Evolutionary conservation across 257 asterid genomes (phyloP).

Genomic region (Hygrophila difformis): DNA sequence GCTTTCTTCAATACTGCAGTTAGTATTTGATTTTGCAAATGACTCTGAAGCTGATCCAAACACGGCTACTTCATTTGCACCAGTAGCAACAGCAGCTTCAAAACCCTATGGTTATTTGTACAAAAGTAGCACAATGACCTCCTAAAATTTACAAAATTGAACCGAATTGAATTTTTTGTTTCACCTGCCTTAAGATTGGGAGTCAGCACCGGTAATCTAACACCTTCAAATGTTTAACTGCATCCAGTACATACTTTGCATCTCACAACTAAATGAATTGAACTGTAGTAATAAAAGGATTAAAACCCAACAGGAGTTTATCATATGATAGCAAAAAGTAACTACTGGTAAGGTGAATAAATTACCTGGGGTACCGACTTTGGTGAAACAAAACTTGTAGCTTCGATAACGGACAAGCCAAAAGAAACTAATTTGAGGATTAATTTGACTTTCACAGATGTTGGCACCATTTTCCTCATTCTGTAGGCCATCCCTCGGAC

Average conservation of each 20-base stretch:
- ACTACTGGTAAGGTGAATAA: too few species aligned
- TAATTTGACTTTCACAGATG: constrained; percentile 65
- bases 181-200: constrained; percentile 43
- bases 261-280: constrained; percentile 56
- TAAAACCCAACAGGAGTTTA: too few species aligned
- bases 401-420: too few species aligned
- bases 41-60: too few species aligned
- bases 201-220: constrained; percentile 76
- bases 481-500: too few species aligned
- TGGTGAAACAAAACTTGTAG: constrained; percentile 95
- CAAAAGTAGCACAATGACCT: constrained; percentile 6
- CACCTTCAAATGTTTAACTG: constrained; percentile 62
- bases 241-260: constrained; percentile 82
- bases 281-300: constrained; percentile 1
- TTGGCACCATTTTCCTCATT: constrained; percentile 71
- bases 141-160: too few species aligned
- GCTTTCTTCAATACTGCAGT: too few species aligned
- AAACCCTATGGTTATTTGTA: constrained; percentile 48
- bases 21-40: too few species aligned
- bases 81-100: constrained; percentile 87
- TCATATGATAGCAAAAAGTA: too few species aligned
- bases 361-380: constrained; percentile 98
- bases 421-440: too few species aligned
- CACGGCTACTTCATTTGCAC: too few species aligned
- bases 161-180: not conserved